Evolutionary conservation across 2,329 filamentous ascomycete species (phyloP), one percentile per base, ranked within the genome.

Genomic region (Mycosphaerelloides madeirae): DNA sequence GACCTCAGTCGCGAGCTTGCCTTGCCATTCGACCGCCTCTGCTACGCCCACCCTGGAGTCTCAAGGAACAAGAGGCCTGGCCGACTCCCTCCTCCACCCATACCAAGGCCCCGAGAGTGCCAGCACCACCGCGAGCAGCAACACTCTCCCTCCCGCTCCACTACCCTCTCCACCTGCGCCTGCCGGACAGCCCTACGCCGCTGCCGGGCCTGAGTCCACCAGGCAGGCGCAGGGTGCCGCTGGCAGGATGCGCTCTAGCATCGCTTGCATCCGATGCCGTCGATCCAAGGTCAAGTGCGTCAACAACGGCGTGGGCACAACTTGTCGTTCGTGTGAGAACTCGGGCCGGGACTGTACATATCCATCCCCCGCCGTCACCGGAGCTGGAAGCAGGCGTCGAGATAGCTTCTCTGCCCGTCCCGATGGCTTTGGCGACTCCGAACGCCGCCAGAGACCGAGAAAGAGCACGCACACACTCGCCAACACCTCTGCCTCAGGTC

Each of bases 201-300:
- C 55, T 48, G 53, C 58, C 49, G 57, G 58, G 56, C 57, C 52
- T 29, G 42, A 41, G 38, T 52, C 58, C 54, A 54, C 49, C 52
- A 53, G 50, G 56, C 60, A 59, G 48, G 46, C 58, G 41, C 52
- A 54, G 38, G 49, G 55, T 42, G 43, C 56, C 20, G 46, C 54
- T 37, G 53, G 50, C 46, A 65, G 69, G 45, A 84, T 88, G 78
- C 78, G 87, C 55, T 88, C 85, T 36, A 87, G 83, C 60, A 87
- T 91, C 61, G 86, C 87, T 37, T 93, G 87, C 66, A 73, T 79
- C 49, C 76, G 80, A 52, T 91, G 87, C 63, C 78, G 87, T 46
- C 80, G 80, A 58, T 88, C 85, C 63, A 94, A 93, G 68, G 87
- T 91, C 63, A 91, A 91, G 68, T 94, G 87, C 69, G 81, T 87